Base-by-base conservation (phyloP, 805 yeast species). In the Millerozyma acaciae region DNA sequence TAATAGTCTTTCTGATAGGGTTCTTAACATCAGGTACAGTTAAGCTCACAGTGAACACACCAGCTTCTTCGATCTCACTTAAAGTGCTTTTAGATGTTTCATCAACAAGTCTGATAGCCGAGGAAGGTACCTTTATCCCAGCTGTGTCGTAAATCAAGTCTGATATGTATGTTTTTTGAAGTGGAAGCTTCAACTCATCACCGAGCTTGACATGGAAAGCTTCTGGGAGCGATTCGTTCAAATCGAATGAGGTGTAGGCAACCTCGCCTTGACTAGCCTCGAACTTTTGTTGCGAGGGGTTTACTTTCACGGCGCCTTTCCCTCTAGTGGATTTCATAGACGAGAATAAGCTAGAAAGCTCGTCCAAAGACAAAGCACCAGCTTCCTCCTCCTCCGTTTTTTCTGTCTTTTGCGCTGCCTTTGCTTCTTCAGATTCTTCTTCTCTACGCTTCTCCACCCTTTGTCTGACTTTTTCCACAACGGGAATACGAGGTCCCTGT, bases 401-500 rank as follows among this genome's bases (percentile, higher is more conserved):
- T n/a, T 23, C 26, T 26, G 19, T 35, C 42, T 21, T 32, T 38
- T 14, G 31, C 23, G 28, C 26, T 28, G 9, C 40, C 32, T 8
- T 26, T 36, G 13, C 32, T 10, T 21, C 33, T 23, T 15, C 19
- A 9, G n/a, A 16, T 3, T 25, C 27, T 28, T 22, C 33, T 8
- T 35, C 38, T 15, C 22, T 34, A 12, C 30, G 28, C 2, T 29
- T 32, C 12, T 39, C 40, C 4, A 38, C 34, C 14, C 39, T 45
- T 19, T 26, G 32, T 18, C 20, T 28, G 21, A 37, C 23, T 19
- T 37, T 51, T 32, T 51, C 60, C 5, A 64, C 70, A n/a, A 66
- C 65, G 3, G 70, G 68, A 23, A 66, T 58, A 32, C 60, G 55
- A 5, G 72, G 71, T 4, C 58, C 63, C 26, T 52, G 33, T 2